Evolutionary conservation across 1,139 yeast species (phyloP).

Genomic region (Blastobotrys indianensis): DNA sequence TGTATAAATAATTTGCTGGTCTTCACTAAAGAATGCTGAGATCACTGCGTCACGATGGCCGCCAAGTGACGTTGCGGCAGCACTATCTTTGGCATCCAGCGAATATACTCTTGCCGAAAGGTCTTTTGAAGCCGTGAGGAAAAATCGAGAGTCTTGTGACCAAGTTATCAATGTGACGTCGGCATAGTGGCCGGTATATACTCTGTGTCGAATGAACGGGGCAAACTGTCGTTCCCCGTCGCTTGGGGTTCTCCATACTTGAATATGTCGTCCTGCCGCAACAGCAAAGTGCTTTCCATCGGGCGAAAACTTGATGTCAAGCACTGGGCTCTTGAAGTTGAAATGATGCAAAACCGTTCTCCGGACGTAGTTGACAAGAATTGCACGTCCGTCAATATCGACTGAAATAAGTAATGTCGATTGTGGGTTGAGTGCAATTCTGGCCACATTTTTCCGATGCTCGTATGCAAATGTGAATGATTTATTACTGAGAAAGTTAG

Average conservation of each 20-base stretch:
- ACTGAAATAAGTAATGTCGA: slow-evolving; percentile 78
- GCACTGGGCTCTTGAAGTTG: slow-evolving; percentile 77
- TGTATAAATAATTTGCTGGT: slow-evolving; percentile 86
- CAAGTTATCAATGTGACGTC: slow-evolving; percentile 75
- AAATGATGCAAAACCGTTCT: slow-evolving; percentile 91
- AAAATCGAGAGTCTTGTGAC: slow-evolving; percentile 86
- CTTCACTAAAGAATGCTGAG: slow-evolving; percentile 75
- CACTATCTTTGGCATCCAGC: slow-evolving; percentile 62
- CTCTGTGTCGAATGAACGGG: slow-evolving; percentile 86
- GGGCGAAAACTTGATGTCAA: slow-evolving; percentile 76
- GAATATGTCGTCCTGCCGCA: slow-evolving; percentile 75
- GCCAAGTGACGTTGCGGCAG: slow-evolving; percentile 78
- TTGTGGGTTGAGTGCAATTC: slow-evolving; percentile 78
- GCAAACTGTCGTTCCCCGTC: slow-evolving; percentile 76
- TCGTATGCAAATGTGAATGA: slow-evolving; percentile 90
- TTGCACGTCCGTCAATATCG: slow-evolving; percentile 86
- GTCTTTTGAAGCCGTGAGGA: slow-evolving; percentile 83
- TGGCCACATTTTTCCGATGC: slow-evolving; percentile 76
- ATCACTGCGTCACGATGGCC: slow-evolving; percentile 91
- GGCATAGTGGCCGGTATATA: slow-evolving; percentile 88
- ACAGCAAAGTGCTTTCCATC: slow-evolving; percentile 85
- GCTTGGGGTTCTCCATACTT: slow-evolving; percentile 92
- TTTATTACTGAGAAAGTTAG: slow-evolving; percentile 40
- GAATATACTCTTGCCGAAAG: slow-evolving; percentile 87
- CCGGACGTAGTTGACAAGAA: slow-evolving; percentile 75